Conservation (phyloP, 768 basidiomycete species). For the Termitomyces sp. region DNA sequence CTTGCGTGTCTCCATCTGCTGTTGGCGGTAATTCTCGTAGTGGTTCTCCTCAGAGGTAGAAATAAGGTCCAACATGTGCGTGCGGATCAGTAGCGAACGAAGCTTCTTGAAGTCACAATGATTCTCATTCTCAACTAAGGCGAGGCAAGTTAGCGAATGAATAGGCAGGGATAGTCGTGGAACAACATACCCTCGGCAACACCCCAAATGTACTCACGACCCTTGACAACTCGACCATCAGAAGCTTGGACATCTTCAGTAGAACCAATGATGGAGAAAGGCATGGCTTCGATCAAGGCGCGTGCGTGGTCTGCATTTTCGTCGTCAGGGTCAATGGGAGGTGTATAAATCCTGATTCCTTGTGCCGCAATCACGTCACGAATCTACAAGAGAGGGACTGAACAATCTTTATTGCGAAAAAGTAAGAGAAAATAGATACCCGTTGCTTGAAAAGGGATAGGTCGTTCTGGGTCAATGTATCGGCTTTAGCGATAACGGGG, state of each 20-base stretch:
- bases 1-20: conserved; percentile 99
- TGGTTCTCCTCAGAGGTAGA: conserved; percentile 92
- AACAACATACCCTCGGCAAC: conserved; percentile 84
- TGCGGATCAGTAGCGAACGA: conserved; percentile 90
- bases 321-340: conserved; percentile 87
- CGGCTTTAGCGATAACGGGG: conserved; percentile 96
- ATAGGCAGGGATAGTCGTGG: not conserved
- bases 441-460: conserved; percentile 88
- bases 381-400: conserved; percentile 40
- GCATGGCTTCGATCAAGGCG: conserved; percentile 84
- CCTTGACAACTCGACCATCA: conserved; percentile 93
- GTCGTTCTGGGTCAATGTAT: conserved; percentile 94
- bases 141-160: not conserved
- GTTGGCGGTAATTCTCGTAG: conserved; percentile 96
- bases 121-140: conserved; percentile 92
- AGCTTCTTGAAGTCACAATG: conserved; percentile 99
- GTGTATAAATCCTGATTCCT: conserved; percentile 91
- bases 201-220: conserved; percentile 98
- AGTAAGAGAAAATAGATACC: conserved; percentile 39
- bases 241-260: conserved; percentile 89
- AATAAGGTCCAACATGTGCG: conserved; percentile 98
- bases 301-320: conserved; percentile 85
- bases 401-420: conserved; percentile 6
- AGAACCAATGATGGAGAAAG: conserved; percentile 97
- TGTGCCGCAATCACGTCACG: conserved; percentile 89